Evolutionary conservation across 2,329 filamentous ascomycete species (phyloP), one percentile per base, ranked within the genome.

Genomic region (Colletotrichum destructivum): DNA sequence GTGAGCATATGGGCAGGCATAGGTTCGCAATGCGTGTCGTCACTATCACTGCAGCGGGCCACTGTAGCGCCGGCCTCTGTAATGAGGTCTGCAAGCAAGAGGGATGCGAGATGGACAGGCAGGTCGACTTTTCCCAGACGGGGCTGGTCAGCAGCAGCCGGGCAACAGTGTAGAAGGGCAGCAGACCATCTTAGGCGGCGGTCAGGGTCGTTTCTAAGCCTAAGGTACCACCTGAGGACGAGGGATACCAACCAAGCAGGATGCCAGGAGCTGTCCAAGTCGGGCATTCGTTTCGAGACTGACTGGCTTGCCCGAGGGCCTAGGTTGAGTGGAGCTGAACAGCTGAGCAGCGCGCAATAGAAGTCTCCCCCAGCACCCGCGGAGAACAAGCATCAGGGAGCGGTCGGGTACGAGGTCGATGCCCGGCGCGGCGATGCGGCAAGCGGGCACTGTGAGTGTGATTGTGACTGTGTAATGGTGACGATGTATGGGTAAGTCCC

Each of bases 41-140:
- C 67, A 60, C 54, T 66, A 35, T 54, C 62, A 60, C 54, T 66
- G 62, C 54, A 69, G 66, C 62, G 46, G 23, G 54, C 62, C 46
- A n/a, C 54, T 38, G 49, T 51, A 40, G 47, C 61, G 38, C 47
- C 21, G 31, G 31, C 31, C 61, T 35, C 52, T 26, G 18, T 35
- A 40, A 55, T 57, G n/a, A 71, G 38, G 60, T n/a, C 52, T 26
- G 18, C 23, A 40, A 55, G 46, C 16, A 71, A 26, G 60, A 64
- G 59, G 38, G 59, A 63, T 69, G 69, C 65, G 21, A 69, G 65
- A 71, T 71, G n/a, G 52, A 71, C 69, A 69, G 26, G 26, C 26
- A 26, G 69, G 44, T 63, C 59, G 54, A 46, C 18, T 63, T 57
- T 40, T 57, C 23, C 56, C 51, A 59, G 44, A 62, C 47, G 64